Evolutionary conservation across 805 yeast species (phyloP).

Genomic region (Pichia cephalocereana): DNA sequence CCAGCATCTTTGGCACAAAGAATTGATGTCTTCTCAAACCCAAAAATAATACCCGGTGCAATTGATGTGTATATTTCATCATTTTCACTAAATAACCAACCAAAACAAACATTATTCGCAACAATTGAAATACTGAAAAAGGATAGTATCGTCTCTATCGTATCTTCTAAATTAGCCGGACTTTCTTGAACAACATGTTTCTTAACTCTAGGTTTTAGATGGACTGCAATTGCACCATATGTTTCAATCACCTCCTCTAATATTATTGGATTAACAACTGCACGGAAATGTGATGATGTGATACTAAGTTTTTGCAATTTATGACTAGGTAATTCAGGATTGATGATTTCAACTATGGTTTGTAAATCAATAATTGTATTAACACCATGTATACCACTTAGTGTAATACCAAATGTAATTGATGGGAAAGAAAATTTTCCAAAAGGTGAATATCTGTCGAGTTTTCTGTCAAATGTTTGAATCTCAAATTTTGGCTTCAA

Average conservation of each 20-base stretch:
- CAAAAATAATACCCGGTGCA: constrained; percentile 65
- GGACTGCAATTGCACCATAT: constrained; percentile 6
- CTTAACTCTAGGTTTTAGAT: neutral
- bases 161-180: constrained; percentile 6
- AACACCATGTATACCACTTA: constrained; percentile 29
- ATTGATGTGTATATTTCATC: neutral
- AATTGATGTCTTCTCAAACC: constrained; percentile 66
- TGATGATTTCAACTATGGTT: constrained; percentile 34
- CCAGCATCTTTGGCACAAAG: constrained; percentile 55
- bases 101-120: constrained; percentile 60
- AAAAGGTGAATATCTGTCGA: constrained; percentile 17
- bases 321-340: constrained; percentile 24
- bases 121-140: constrained; percentile 47
- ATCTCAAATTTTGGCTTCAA: constrained; percentile 4
- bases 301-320: constrained; percentile 41
- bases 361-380: constrained; percentile 38
- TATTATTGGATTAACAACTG: constrained; percentile 45
- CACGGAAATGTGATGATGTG: constrained; percentile 48
- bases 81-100: constrained; percentile 59
- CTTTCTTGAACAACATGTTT: neutral
- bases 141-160: constrained; percentile 18
- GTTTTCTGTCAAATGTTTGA: constrained; percentile 11
- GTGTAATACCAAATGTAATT: constrained; percentile 27
- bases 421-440: constrained; percentile 37
- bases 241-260: constrained; percentile 17